Base-by-base conservation (phyloP, 2,329 filamentous ascomycete genomes). In the Cadophora sp. region DNA sequence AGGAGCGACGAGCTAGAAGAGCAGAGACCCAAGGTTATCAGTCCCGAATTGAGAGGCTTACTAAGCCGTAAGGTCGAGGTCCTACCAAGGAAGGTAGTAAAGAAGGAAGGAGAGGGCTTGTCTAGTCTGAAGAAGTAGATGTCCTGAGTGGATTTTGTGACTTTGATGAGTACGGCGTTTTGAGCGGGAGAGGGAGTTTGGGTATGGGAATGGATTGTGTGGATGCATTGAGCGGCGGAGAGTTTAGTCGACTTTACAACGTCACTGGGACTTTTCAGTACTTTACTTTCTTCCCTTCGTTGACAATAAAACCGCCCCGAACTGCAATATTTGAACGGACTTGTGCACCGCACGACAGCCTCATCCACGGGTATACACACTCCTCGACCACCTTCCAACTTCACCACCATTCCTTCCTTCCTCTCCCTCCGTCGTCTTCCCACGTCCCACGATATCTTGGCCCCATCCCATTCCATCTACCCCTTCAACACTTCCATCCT, bases 31-130 rank as follows among this genome's bases (percentile, higher is more conserved):
- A 86, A 84, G 72, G 83, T 90, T 19, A 88, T 92, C 58, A 89
- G 86, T 70, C 83, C 87, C 0, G 88, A 92, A 73, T 77, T 92
- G 67, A 83, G 90, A 59, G 79, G 81, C 7, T 72, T 92, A 53
- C 76, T 92, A n/a, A 87, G 85, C 71, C 82, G 86, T 68, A 87
- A 91, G 68, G 80, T 91, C 16, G 74, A 77, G 59, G 65, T 78
- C 1, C 51, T 79, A 4, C 74, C 76, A 2, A 67, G 77, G 27
- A 77, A 77, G 50, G 70, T 78, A 14, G 76, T 79, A 14, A 75
- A 68, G 68, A 77, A 76, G 68, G 74, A 75, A 26, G 77, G 77
- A 11, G 77, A 77, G 43, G 76, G 76, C 2, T 46, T 75, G 61
- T 64, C 62, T 58, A 73, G 66, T 65, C 37, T 69, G 31, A 58